Conservation (phyloP, 106 monocot genomes). For the Platanthera zijinensis region DNA sequence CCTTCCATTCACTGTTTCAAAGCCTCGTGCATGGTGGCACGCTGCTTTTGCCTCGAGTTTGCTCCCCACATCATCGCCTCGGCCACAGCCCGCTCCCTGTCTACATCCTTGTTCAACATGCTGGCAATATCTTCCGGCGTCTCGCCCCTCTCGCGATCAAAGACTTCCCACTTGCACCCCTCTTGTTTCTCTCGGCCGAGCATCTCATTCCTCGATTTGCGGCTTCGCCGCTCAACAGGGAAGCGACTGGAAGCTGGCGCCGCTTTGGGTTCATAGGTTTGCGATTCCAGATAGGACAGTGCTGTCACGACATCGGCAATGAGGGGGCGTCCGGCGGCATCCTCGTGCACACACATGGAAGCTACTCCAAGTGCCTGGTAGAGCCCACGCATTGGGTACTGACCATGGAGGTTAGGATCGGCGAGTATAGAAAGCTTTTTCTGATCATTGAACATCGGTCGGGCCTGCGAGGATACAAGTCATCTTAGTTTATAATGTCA, state of each 20-base stretch:
- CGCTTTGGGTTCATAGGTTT: conserved; percentile 39
- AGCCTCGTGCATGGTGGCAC: conserved; percentile 11
- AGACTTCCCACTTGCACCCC: conserved; percentile 9
- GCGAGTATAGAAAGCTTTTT: conserved; percentile 54
- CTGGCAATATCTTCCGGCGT: conserved; percentile 16
- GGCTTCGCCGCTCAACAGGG: not conserved
- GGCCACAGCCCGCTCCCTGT: conserved; percentile 57
- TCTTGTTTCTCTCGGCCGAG: not conserved
- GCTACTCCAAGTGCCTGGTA: conserved; percentile 81
- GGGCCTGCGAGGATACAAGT: conserved; percentile 30
- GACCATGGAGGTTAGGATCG: conserved; percentile 50
- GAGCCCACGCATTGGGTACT: conserved; percentile 64
- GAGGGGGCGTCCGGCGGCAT: conserved; percentile 62
- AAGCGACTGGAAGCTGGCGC: not conserved
- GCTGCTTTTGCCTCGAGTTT: conserved; percentile 53
- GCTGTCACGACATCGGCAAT: conserved; percentile 82
- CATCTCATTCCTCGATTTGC: conserved; percentile 6
- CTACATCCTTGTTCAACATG: conserved; percentile 22
- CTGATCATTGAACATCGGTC: conserved; percentile 63
- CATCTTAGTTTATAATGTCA: not conserved
- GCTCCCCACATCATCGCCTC: conserved; percentile 89
- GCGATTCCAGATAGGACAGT: conserved; percentile 60
- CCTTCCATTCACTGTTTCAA: conserved; percentile 9
- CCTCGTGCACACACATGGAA: conserved; percentile 81
- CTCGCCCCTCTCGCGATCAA: conserved; percentile 17